phyloP scores from a whole-genome alignment of 2,329 filamentous ascomycete genomes.

The Pseudofabraea citricarpa region DNA sequence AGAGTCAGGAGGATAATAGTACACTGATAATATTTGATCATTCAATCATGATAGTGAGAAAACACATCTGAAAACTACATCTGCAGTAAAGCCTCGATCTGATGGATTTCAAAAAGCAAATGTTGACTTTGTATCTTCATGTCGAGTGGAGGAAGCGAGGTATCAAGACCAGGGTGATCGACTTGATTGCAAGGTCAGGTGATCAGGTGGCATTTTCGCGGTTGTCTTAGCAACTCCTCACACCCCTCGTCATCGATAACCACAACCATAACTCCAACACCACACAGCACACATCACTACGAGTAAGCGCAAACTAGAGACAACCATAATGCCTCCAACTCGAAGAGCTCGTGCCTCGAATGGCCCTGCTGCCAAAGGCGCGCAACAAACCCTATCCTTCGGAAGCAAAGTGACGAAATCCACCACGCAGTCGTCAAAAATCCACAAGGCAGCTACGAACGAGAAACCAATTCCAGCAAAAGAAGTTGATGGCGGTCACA shows the following conservation, averaged over 20 bases:
- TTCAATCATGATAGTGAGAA: too few species aligned
- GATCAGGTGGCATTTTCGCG: neutral
- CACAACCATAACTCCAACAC: neutral
- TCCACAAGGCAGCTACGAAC: slow-evolving; percentile 9
- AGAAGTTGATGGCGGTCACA: slow-evolving; percentile 11
- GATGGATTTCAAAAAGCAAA: too few species aligned
- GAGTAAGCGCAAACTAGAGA: slow-evolving; percentile 2
- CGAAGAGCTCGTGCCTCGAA: slow-evolving; percentile 33
- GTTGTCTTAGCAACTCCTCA: neutral
- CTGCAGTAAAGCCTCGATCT: too few species aligned
- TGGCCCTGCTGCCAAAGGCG: slow-evolving; percentile 33
- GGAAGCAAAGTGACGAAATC: slow-evolving; percentile 56
- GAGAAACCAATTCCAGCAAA: neutral
- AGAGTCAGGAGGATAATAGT: too few species aligned
- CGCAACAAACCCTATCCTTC: slow-evolving; percentile 59
- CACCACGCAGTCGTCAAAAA: slow-evolving; percentile 24
- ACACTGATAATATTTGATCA: too few species aligned
- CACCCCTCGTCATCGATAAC: neutral
- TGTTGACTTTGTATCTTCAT: too few species aligned
- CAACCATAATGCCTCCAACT: slow-evolving; percentile 33
- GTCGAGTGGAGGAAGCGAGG: too few species aligned
- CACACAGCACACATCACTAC: neutral
- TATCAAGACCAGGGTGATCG: too few species aligned
- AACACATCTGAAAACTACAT: too few species aligned
- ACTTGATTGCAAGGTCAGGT: neutral